A percentile compares a stretch with the other conserved stretches of the same genome.
phyloP scores from a whole-genome alignment of 371 early-diverging fungal genomes.

The Encephalitozoon cuniculi region DNA sequence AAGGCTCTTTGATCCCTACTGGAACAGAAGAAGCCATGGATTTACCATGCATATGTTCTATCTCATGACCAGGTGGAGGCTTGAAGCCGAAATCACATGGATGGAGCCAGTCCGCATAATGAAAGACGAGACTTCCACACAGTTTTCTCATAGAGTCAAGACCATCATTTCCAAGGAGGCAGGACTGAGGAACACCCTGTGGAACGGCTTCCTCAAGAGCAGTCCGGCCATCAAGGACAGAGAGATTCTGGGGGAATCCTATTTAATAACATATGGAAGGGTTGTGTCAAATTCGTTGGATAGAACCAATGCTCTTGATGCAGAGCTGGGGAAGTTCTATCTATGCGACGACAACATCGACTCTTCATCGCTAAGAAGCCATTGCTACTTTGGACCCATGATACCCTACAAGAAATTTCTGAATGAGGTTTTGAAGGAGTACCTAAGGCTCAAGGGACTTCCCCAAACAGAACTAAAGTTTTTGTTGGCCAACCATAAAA shows the following conservation, averaged over 20 bases:
- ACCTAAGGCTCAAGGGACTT: conserved; percentile 19
- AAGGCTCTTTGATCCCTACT: conserved; percentile 65
- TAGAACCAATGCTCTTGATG: not conserved
- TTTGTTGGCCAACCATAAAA: not conserved
- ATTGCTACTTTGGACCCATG: conserved; percentile 11
- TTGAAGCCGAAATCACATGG: conserved; percentile 61
- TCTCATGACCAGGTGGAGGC: conserved; percentile 66
- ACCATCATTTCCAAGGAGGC: conserved; percentile 63
- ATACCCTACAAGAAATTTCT: conserved; percentile 19
- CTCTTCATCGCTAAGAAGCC: not conserved
- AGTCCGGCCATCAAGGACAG: conserved; percentile 58
- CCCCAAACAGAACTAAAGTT: not conserved
- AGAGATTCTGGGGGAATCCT: conserved; percentile 45
- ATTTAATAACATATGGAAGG: conserved; percentile 26
- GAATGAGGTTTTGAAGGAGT: conserved; percentile 37
- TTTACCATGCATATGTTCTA: conserved; percentile 66
- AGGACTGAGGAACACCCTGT: conserved; percentile 63
- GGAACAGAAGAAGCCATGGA: conserved; percentile 65
- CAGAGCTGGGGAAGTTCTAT: not conserved
- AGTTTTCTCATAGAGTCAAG: conserved; percentile 65
- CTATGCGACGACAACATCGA: conserved; percentile 14
- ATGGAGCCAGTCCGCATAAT: conserved; percentile 31
- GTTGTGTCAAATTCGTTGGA: not conserved
- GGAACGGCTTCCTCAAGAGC: conserved; percentile 67
- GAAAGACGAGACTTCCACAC: conserved; percentile 60